These are phyloP conservation scores for Endocalyx cinctus DNA, from an alignment of 2,329 filamentous ascomycete species.

Conservation along the genomic window DNA sequence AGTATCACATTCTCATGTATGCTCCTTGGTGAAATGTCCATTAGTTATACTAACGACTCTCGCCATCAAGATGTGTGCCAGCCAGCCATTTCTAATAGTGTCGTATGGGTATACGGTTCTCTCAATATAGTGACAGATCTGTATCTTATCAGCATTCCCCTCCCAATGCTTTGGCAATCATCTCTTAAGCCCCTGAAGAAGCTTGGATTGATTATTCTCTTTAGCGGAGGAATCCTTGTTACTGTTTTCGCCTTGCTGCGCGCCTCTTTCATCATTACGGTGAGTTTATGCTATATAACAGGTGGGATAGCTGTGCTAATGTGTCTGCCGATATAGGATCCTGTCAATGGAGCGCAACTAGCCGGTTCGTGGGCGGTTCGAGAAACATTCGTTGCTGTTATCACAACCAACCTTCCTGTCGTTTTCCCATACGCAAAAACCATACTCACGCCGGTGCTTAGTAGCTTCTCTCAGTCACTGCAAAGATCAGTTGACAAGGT, in stretches of 20 bases:
- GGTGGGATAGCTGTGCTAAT: not conserved
- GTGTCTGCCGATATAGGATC: constrained; percentile 24
- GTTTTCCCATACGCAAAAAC: constrained; percentile 39
- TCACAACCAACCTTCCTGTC: constrained; percentile 38
- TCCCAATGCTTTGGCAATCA: constrained; percentile 44
- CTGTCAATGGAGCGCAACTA: constrained; percentile 32
- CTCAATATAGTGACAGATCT: constrained; percentile 52
- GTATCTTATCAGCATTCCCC: constrained; percentile 53
- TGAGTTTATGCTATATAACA: constrained; percentile 8
- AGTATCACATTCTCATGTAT: constrained; percentile 22
- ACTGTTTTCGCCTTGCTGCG: constrained; percentile 32
- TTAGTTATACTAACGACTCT: no score
- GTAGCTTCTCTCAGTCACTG: constrained; percentile 28
- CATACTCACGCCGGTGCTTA: constrained; percentile 29
- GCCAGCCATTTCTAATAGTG: constrained; percentile 38
- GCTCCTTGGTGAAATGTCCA: no score
- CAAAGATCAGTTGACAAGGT: constrained; percentile 32
- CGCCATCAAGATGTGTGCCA: constrained; percentile 43
- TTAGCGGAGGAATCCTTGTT: constrained; percentile 35
- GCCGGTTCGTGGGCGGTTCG: constrained; percentile 38
- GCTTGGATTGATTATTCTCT: constrained; percentile 27
- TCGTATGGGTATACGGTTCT: constrained; percentile 42
- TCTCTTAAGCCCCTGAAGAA: constrained; percentile 31
- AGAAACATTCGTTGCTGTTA: constrained; percentile 37
- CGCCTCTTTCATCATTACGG: constrained; percentile 30